A percentile compares a stretch with the other conserved stretches of the same genome.
These are phyloP conservation scores for Paxillus ammoniavirescens DNA, from an alignment of 768 basidiomycete species.

Conservation along the genomic window DNA sequence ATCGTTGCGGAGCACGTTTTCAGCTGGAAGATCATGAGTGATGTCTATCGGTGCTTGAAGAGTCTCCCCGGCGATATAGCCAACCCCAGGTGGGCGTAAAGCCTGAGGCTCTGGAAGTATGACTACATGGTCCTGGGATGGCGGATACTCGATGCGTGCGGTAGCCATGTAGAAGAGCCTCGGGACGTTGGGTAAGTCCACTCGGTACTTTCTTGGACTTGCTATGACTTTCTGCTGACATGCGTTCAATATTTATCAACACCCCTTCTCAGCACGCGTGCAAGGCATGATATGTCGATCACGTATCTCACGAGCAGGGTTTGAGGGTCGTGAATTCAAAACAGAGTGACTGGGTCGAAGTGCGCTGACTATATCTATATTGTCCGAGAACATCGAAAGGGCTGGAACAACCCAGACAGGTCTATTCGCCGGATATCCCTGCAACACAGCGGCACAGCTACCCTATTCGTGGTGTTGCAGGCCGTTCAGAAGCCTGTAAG, in stretches of 20 bases:
- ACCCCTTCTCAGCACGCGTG: neutral
- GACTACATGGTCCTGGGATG: neutral
- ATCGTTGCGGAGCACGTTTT: slow-evolving; percentile 13
- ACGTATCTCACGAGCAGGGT: neutral
- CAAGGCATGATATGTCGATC: neutral
- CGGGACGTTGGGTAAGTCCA: neutral
- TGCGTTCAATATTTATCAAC: neutral
- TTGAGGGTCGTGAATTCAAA: slow-evolving; percentile 8
- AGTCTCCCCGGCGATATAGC: neutral
- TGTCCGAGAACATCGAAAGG: neutral
- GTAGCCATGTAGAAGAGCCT: slow-evolving; percentile 7
- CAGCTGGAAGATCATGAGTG: slow-evolving; percentile 8
- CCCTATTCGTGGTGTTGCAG: neutral
- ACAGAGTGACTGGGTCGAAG: neutral
- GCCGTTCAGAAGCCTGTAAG: neutral
- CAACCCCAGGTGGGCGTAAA: neutral
- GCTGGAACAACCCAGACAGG: neutral
- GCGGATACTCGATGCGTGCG: neutral
- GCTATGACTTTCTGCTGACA: neutral
- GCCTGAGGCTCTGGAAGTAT: neutral
- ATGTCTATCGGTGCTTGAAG: neutral
- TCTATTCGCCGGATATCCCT: no score
- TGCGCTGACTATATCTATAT: neutral
- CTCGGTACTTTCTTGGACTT: neutral
- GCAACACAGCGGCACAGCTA: neutral